Base-by-base conservation (phyloP, 1,284 basidiomycete genomes). In the Ceratorhiza oryzae-sativae region DNA sequence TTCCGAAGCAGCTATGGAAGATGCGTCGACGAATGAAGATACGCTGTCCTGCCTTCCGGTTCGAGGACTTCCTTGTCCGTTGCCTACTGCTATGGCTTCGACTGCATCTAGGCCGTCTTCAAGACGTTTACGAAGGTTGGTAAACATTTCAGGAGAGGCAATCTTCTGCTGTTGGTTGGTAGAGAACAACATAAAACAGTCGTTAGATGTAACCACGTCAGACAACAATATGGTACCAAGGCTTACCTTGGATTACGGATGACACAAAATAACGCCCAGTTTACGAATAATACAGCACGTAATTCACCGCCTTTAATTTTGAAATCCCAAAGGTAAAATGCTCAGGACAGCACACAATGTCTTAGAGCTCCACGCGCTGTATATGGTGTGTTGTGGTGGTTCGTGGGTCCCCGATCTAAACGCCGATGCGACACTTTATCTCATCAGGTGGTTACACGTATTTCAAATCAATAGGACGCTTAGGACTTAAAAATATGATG, bases 21-120 rank as follows among this genome's bases (percentile, higher is more conserved):
- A 49, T 4, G 62, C 48, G 30, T 60, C 68, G 25, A 46, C 41
- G 25, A 42, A 34, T 15, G 68, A 71, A 27, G 68, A 60, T 13
- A 32, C 23, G 41, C 48, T 67, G 27, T 51, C 58, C 30, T 67
- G 61, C 34, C 55, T 59, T 15, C 20, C 56, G 59, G 34, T 60
- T 36, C 55, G 72, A 73, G 60, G 60, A 46, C 46, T 49, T 39
- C 27, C 62, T 23, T 49, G 72, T 9, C 18, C 56, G 41, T 30
- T 72, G 36, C 49, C 68, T 51, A 55, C 41, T n/a, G 72, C 72
- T 48, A 75, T 59, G 10, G 74, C 72, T 51, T 76, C 75, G 20
- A 76, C 74, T 12, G 75, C 74, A 53, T 76, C 75, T 15, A 76
- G 34, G 20, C 74, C 48, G 34, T 76, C 75, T 51, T 76, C 73